phyloP scores from a whole-genome alignment of 495 filamentous ascomycete genomes.

The Sordaria brevicollis region DNA sequence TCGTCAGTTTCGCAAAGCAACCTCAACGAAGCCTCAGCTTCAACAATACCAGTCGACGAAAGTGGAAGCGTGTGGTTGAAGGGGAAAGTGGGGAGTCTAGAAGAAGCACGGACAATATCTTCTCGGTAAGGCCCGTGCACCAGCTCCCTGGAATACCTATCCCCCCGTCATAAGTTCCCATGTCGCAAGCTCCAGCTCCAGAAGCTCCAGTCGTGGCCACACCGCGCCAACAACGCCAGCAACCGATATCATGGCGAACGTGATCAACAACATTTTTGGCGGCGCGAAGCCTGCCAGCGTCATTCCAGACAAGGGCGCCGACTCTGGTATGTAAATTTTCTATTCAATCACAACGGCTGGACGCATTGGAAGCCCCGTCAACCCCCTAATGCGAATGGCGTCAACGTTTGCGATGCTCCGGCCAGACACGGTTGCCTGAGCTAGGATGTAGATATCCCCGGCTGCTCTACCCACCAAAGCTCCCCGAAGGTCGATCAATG shows the following conservation, averaged over 20 bases:
- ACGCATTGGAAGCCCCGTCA: not conserved
- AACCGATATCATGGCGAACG: slow-evolving; percentile 48
- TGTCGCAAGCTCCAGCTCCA: not conserved
- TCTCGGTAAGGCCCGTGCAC: not conserved
- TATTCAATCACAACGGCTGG: not conserved
- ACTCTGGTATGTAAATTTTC: slow-evolving; percentile 48
- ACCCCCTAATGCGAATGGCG: not conserved
- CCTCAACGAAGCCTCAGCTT: too few relatives aligned
- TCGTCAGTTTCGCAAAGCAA: not conserved
- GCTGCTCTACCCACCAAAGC: not conserved
- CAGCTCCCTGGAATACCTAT: not conserved
- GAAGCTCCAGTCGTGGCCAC: not conserved
- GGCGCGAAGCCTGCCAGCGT: slow-evolving; percentile 45
- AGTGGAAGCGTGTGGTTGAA: not conserved
- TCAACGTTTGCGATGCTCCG: not conserved
- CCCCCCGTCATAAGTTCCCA: not conserved
- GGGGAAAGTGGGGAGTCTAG: not conserved
- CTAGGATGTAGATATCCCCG: not conserved
- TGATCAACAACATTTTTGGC: slow-evolving; percentile 60
- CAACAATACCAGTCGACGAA: not conserved
- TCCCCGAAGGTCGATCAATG: not conserved
- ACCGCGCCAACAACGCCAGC: slow-evolving; percentile 5
- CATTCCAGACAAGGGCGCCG: slow-evolving; percentile 30
- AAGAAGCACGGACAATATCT: not conserved
- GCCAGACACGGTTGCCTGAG: not conserved